phyloP scores from a whole-genome alignment of 2,329 filamentous ascomycete genomes.

The Aspergillus alliaceus region DNA sequence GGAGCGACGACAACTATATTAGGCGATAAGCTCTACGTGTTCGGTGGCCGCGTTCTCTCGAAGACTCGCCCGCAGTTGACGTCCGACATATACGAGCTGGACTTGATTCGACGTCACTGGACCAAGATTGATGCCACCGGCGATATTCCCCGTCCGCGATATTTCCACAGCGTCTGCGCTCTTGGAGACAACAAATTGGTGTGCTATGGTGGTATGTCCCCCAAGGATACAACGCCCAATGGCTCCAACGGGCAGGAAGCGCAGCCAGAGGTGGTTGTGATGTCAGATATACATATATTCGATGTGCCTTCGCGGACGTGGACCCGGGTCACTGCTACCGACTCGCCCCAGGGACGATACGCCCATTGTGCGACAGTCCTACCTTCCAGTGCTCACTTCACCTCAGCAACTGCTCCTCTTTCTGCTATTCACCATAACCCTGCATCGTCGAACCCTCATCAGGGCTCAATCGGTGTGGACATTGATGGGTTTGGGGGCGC shows the following conservation, averaged over 20 bases:
- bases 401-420: conserved; percentile 77
- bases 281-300: conserved; percentile 97
- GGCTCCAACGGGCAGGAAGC: conserved; percentile 54
- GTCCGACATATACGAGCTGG: conserved; percentile 88
- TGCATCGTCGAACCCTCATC: conserved; percentile 76
- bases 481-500: conserved; percentile 89
- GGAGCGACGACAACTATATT: conserved; percentile 93
- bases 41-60: conserved; percentile 86
- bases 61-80: conserved; percentile 81
- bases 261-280: conserved; percentile 86
- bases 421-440: conserved; percentile 90
- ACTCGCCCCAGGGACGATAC: conserved; percentile 89
- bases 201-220: conserved; percentile 98
- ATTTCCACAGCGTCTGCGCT: conserved; percentile 95
- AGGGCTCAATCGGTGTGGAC: conserved; percentile 81
- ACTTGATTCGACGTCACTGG: conserved; percentile 90
- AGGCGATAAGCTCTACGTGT: conserved; percentile 95
- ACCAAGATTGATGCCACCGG: conserved; percentile 81
- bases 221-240: conserved; percentile 43
- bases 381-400: conserved; percentile 82
- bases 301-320: conserved; percentile 80
- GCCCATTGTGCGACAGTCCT: conserved; percentile 94
- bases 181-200: conserved; percentile 94
- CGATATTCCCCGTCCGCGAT: conserved; percentile 84
- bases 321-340: conserved; percentile 78